These are phyloP conservation scores for Cordyceps javanica DNA, from an alignment of 2,329 filamentous ascomycete genomes.

Conservation along the genomic window DNA sequence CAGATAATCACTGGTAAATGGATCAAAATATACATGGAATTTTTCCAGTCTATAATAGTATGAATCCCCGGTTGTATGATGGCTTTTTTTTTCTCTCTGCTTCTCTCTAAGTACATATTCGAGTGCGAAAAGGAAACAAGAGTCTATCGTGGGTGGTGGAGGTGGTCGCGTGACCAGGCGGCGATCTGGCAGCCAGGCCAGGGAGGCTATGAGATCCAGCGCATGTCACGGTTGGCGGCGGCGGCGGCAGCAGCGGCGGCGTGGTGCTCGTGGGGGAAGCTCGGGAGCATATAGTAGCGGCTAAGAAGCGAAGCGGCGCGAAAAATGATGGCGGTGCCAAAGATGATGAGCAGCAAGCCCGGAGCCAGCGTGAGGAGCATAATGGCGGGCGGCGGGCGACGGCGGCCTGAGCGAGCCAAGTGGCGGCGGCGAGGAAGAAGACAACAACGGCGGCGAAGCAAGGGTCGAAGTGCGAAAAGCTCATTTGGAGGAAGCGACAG, in stretches of 20 bases:
- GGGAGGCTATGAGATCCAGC: conserved; percentile 6
- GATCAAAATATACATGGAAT: neutral
- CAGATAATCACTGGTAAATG: conserved; percentile 3
- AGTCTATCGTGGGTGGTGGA: conserved; percentile 2
- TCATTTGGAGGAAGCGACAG: neutral
- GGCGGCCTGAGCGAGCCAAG: neutral
- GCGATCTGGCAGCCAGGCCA: neutral
- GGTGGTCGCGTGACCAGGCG: conserved; percentile 6
- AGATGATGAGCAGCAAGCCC: conserved; percentile 8
- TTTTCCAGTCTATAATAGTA: neutral
- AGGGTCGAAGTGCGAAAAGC: neutral
- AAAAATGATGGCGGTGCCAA: conserved; percentile 9
- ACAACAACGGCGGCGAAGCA: neutral
- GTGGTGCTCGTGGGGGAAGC: conserved; percentile 5
- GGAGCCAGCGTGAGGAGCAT: conserved; percentile 13
- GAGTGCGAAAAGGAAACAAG: neutral
- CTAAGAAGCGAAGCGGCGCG: conserved; percentile 11
- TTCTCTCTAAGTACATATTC: neutral
- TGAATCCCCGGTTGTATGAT: neutral
- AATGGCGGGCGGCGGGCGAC: neutral
- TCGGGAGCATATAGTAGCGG: conserved; percentile 8
- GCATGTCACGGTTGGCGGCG: conserved; percentile 7
- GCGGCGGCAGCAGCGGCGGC: neutral
- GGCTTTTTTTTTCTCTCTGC: neutral
- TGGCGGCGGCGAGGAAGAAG: neutral